These are phyloP conservation scores for Pulicaria dysenterica DNA, from an alignment of 129 eudicot species.

Conservation along the genomic window DNA sequence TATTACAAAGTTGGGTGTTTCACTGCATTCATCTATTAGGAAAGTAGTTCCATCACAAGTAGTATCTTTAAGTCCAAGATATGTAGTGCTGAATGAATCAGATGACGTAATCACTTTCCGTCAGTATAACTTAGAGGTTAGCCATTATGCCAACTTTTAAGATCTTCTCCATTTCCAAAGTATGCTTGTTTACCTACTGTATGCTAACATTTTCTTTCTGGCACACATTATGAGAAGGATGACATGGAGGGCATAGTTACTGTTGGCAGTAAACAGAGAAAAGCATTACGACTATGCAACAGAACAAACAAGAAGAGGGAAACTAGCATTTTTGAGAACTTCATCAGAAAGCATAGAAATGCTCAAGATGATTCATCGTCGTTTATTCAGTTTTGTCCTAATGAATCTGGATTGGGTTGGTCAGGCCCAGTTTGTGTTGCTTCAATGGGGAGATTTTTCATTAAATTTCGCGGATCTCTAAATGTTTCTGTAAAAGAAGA, in stretches of 20 bases:
- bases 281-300: slow-evolving; percentile 58
- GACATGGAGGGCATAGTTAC: slow-evolving; percentile 51
- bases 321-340: slow-evolving; percentile 57
- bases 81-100: slow-evolving; percentile 69
- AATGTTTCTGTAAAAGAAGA: slow-evolving; percentile 39
- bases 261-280: slow-evolving; percentile 71
- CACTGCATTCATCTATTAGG: slow-evolving; percentile 58
- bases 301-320: slow-evolving; percentile 49
- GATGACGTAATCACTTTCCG: slow-evolving; percentile 63
- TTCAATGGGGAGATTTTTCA: slow-evolving; percentile 89
- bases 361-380: slow-evolving; percentile 59
- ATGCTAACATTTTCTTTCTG: slow-evolving; percentile 28
- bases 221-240: slow-evolving; percentile 42
- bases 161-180: neutral
- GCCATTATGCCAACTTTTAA: slow-evolving; percentile 7
- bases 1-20: slow-evolving; percentile 73
- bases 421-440: slow-evolving; percentile 98
- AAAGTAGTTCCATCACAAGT: slow-evolving; percentile 54
- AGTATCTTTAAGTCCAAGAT: slow-evolving; percentile 75
- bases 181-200: neutral
- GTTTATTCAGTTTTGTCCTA: slow-evolving; percentile 71
- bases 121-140: slow-evolving; percentile 85
- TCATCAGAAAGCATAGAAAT: slow-evolving; percentile 80
- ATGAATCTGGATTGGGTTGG: slow-evolving; percentile 62
- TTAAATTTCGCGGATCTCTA: slow-evolving; percentile 58